These are phyloP conservation scores for Detonula confervacea DNA, from an alignment of 352 stramenopile species.

Conservation along the genomic window DNA sequence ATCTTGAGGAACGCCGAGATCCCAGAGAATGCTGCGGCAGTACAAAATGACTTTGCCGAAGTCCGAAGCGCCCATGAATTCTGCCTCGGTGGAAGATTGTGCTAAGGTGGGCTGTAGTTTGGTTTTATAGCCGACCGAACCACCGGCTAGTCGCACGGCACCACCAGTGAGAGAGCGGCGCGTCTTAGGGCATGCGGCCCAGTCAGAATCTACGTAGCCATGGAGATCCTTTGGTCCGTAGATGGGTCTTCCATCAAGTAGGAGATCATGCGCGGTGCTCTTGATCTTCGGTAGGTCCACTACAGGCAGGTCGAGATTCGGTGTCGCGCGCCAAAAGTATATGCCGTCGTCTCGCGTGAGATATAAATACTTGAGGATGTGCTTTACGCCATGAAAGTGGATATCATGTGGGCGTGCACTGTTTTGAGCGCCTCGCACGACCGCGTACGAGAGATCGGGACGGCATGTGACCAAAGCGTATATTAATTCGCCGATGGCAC, in stretches of 20 bases:
- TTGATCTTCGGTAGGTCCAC: not conserved
- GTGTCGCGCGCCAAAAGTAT: conserved; percentile 14
- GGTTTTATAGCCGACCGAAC: not conserved
- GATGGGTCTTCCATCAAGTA: not conserved
- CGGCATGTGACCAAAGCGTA: conserved; percentile 31
- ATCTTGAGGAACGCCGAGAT: not conserved
- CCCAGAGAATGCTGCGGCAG: not conserved
- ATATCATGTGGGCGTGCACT: not conserved
- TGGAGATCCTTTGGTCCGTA: not conserved
- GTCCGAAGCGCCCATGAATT: no score
- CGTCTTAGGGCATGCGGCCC: not conserved
- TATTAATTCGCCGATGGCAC: conserved; percentile 42
- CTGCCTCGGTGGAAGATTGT: not conserved
- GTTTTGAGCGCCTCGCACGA: not conserved
- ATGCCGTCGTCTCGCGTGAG: conserved; percentile 12
- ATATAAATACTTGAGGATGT: conserved; percentile 12
- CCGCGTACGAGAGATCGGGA: conserved; percentile 14
- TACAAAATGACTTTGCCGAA: no score
- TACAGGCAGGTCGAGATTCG: not conserved
- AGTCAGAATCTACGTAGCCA: not conserved
- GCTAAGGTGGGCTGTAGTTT: not conserved
- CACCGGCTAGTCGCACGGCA: not conserved
- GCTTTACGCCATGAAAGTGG: conserved; percentile 1
- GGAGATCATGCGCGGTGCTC: not conserved
- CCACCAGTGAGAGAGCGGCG: not conserved